Conservation (phyloP, 139 green algal genomes). For the Auxenochlorella protothecoides region DNA sequence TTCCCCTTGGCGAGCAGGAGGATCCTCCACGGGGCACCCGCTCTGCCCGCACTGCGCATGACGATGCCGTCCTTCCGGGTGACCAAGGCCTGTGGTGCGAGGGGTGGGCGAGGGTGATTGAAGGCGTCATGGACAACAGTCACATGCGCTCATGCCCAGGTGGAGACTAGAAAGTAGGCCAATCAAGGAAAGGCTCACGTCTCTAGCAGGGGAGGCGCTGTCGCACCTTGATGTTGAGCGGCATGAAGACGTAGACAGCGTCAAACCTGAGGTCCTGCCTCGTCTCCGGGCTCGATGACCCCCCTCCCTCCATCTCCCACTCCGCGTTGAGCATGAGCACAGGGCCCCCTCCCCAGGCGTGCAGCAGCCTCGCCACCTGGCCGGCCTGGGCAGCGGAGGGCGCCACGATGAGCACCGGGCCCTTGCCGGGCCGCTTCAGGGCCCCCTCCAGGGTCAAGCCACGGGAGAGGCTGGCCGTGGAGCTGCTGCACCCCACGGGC, state of each 20-base stretch:
- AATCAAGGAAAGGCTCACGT: too few species aligned
- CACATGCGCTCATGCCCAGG: too few species aligned
- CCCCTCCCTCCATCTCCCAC: too few species aligned
- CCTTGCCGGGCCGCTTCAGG: too few species aligned
- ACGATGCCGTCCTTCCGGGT: conserved; percentile 18
- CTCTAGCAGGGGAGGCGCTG: not conserved
- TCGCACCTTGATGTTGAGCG: conserved; percentile 19
- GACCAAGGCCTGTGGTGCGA: conserved; percentile 1
- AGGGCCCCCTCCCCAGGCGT: not conserved
- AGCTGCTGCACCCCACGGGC: conserved; percentile 4
- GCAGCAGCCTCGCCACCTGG: not conserved
- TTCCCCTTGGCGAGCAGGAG: conserved; percentile 9
- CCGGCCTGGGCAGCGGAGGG: not conserved
- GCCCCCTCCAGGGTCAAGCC: not conserved
- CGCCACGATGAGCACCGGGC: conserved; percentile 1
- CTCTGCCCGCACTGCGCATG: conserved; percentile 4
- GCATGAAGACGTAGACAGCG: conserved; percentile 24
- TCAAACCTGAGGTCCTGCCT: conserved; percentile 8
- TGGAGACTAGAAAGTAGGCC: too few species aligned
- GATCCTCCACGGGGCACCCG: not conserved
- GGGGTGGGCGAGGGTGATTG: too few species aligned
- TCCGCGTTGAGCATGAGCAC: conserved; percentile 1
- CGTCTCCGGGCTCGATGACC: too few species aligned
- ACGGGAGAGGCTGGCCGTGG: conserved; percentile 1
- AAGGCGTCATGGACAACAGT: too few species aligned